A percentile compares a stretch with the other conserved stretches of the same genome.
Evolutionary conservation across 2,329 filamentous ascomycete genomes (phyloP).

Genomic region (Pyrenophora tritici-repentis): DNA sequence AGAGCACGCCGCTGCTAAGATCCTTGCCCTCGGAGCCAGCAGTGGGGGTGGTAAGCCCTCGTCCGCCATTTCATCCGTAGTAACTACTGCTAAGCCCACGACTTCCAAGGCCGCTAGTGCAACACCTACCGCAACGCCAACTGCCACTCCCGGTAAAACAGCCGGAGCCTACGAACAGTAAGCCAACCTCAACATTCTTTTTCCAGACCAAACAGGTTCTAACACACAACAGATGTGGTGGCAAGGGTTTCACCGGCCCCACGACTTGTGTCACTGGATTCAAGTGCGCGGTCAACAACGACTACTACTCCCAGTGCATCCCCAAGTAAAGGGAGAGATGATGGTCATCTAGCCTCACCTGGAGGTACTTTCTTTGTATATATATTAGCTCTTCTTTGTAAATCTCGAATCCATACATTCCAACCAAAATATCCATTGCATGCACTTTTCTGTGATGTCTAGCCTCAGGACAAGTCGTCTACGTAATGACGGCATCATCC

Average conservation of each 20-base stretch:
- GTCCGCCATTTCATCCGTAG: conserved; percentile 5
- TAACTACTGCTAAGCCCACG: conserved; percentile 8
- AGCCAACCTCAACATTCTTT: not conserved
- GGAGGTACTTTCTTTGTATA: too few species aligned
- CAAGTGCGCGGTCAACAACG: conserved; percentile 15
- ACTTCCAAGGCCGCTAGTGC: conserved; percentile 5
- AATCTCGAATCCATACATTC: not conserved
- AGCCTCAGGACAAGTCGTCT: too few species aligned
- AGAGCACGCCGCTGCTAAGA: conserved; percentile 48
- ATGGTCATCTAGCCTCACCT: not conserved
- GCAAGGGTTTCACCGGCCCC: conserved; percentile 22
- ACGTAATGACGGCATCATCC: too few species aligned
- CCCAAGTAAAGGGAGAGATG: not conserved
- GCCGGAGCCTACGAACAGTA: conserved; percentile 9
- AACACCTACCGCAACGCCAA: conserved; percentile 1
- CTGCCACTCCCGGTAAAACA: not conserved
- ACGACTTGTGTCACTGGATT: conserved; percentile 24
- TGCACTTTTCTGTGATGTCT: not conserved
- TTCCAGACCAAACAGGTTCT: not conserved
- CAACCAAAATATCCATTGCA: not conserved
- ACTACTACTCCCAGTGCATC: conserved; percentile 15
- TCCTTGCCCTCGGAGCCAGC: conserved; percentile 32
- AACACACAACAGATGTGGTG: conserved; percentile 25
- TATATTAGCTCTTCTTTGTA: conserved; percentile 10
- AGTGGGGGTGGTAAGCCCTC: conserved; percentile 10